Base-by-base conservation (phyloP, 805 yeast genomes). In the Candida ovalis region DNA sequence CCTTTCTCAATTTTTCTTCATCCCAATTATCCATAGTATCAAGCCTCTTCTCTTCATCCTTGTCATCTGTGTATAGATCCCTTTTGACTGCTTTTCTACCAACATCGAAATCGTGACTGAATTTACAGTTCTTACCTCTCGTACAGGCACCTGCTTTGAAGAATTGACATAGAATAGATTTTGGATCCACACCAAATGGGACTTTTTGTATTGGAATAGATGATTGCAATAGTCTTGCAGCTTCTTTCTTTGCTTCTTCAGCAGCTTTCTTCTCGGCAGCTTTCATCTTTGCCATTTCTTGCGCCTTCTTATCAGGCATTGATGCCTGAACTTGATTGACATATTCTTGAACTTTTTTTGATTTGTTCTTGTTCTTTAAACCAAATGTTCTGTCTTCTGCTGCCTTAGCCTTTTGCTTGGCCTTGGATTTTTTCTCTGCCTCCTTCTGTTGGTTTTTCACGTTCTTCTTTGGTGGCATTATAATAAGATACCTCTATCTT, bases 1-100 rank as follows among this genome's bases (percentile, higher is more conserved):
- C 98, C 32, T 76, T 76, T 64, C 95, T 80, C 65, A 94, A 81
- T 73, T 91, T 94, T 61, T 84, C 97, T 70, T 92, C 97, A 70
- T 94, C 98, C 98, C 98, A 92, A 41, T 76, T 77, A 59, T 90
- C 97, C 97, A 92, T 90, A 4, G 94, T 88, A 68, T 94, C 98
- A 19, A 74, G 75, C 36, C 43, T 48, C 57, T 54, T 61, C 9
- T 69, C 76, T 28, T 60, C 64, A 42, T 69, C 72, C 67, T 97
- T 81, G 35, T 84, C 89, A 71, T 94, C 99, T 10, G 94, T 82
- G 71, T 94, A 94, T 60, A 92, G 76, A 71, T 94, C 97, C 69
- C 77, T 90, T 82, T 94, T 94, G 43, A 78, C 88, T 30, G 86
- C 88, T 68, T 86, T 91, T 67, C 97, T 82, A 33, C 91, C 98